Evolutionary conservation across 805 yeast genomes (phyloP), one percentile per base, ranked within the genome.

Genomic region (Priceomyces medius): DNA sequence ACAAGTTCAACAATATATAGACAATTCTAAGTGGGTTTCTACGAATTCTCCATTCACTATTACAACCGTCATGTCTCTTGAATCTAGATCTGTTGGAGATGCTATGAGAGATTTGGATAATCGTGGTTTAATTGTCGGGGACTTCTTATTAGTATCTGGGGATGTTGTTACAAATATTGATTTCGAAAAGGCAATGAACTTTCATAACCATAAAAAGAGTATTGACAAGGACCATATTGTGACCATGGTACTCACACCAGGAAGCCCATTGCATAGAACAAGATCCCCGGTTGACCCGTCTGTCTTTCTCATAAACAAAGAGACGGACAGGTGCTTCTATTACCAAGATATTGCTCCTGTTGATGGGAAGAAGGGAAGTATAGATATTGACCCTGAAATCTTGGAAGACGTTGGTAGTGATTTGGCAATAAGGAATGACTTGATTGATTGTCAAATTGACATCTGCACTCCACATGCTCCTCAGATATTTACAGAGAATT

Each of bases 41-140:
- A 72, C 80, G 1, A 79, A 82, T 57, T 79, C 95, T 2, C 96
- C 97, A 1, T 91, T 93, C 62, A 77, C 78, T 42, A 76, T 93
- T 34, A 78, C 80, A 36, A 85, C 95, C 2, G 79, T 91, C 40
- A 77, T 86, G 73, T 80, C 95, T 18, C 79, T 88, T 36, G 97
- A 91, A 61, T 82, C 93, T 8, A 71, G 90, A 61, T 86, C 95
- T 20, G 95, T 91, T 8, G 99, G 99, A 50, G 99, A 93, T 66
- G 95, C 96, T 16, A 87, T 93, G 95, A 77, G 99, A 61, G 98
- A 91, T 58, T 69, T 93, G 44, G 99, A 93, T 61, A 83, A 87
- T 46, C 74, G 96, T 53, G 97, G 97, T 4, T 68, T 91, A 43
- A 87, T 93, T 38, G 80, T 86, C 1, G 90, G 95, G 10, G 99